Conservation (phyloP, 495 filamentous ascomycete genomes). For the Penicillium maclennaniae region DNA sequence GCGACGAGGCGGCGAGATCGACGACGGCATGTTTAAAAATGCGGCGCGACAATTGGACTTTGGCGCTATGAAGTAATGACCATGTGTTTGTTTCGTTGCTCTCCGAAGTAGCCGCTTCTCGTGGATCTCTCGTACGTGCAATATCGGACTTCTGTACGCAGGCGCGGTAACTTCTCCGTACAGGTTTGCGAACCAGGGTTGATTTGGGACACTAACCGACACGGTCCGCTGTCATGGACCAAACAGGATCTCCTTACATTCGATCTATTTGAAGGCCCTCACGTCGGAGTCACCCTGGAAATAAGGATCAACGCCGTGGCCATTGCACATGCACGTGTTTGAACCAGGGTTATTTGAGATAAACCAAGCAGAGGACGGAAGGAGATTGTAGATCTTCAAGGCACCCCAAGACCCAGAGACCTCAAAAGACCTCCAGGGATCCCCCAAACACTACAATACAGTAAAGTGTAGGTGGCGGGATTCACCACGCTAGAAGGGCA, state of each 20-base stretch:
- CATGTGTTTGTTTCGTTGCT: background rate
- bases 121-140: background rate
- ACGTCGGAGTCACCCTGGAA: background rate
- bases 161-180: slow-evolving; percentile 6
- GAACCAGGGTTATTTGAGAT: background rate
- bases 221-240: slow-evolving; percentile 14
- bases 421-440: background rate
- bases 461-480: no score
- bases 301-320: slow-evolving; percentile 12
- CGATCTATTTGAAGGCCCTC: slow-evolving; percentile 4
- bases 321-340: background rate
- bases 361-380: background rate
- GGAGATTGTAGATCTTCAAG: no score
- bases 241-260: background rate
- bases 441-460: background rate
- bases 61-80: slow-evolving; percentile 47
- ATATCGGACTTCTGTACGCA: slow-evolving; percentile 3
- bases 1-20: slow-evolving; percentile 71
- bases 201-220: background rate
- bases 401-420: no score
- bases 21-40: slow-evolving; percentile 60
- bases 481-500: background rate
- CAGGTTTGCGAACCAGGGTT: slow-evolving; percentile 1
- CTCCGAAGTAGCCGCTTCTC: background rate
- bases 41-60: slow-evolving; percentile 91